These are phyloP conservation scores for Suhomyces terraborum DNA, from an alignment of 1,139 yeast genomes.

Conservation along the genomic window DNA sequence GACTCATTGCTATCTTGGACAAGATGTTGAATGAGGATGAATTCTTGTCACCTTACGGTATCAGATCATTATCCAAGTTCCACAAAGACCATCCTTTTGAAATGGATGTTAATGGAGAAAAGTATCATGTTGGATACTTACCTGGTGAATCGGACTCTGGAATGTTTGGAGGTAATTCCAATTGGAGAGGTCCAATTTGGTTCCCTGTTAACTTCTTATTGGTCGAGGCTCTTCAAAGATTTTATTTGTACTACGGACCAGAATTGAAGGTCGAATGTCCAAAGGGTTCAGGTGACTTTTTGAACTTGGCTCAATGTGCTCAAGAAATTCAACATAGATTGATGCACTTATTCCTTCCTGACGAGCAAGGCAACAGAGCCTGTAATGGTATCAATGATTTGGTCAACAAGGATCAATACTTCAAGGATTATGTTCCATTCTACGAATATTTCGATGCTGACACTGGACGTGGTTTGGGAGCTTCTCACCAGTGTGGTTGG, in stretches of 20 bases:
- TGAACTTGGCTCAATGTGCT: conserved; percentile 90
- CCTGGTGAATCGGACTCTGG: conserved; percentile 96
- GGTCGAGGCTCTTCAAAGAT: conserved; percentile 87
- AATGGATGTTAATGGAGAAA: conserved; percentile 82
- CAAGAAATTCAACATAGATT: conserved; percentile 88
- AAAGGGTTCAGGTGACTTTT: conserved; percentile 75
- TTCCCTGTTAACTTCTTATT: conserved; percentile 89
- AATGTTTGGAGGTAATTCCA: conserved; percentile 95
- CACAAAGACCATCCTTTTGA: conserved; percentile 86
- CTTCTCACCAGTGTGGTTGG: conserved; percentile 98
- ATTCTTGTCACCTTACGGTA: conserved; percentile 84
- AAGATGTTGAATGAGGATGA: conserved; percentile 89
- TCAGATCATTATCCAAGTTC: conserved; percentile 84
- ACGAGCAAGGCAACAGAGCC: conserved; percentile 72
- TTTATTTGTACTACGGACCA: conserved; percentile 88
- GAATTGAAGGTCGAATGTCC: conserved; percentile 89
- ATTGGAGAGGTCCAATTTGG: conserved; percentile 99
- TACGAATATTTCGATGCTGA: conserved; percentile 95
- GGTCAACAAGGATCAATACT: conserved; percentile 69
- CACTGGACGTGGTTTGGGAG: conserved; percentile 92
- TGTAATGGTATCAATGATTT: conserved; percentile 71
- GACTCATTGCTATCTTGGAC: conserved; percentile 73
- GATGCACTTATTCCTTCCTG: conserved; percentile 76
- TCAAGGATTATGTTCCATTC: conserved; percentile 77
- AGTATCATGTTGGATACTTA: conserved; percentile 73